Evolutionary conservation across 345 rosid genomes (phyloP).

Genomic region (Bruguiera sexangula): DNA sequence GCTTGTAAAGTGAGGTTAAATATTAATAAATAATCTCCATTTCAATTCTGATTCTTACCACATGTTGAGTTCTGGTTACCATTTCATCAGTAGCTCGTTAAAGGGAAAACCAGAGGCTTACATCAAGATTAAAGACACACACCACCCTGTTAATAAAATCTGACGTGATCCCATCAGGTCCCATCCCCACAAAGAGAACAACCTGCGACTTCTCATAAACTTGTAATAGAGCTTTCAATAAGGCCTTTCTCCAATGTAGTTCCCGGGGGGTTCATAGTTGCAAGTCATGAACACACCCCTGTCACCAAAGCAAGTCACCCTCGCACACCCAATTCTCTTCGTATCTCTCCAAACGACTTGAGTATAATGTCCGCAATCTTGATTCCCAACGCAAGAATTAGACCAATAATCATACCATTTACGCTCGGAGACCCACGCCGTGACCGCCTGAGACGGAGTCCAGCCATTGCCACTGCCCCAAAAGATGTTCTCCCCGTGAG

Average conservation of each 20-base stretch:
- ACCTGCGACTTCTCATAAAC: neutral
- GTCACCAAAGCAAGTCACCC: slow-evolving; percentile 44
- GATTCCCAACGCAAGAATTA: slow-evolving; percentile 50
- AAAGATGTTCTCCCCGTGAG: slow-evolving; percentile 85
- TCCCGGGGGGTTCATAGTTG: slow-evolving; percentile 96
- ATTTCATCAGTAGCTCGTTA: too few relatives aligned
- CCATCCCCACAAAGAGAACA: neutral
- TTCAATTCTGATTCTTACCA: too few relatives aligned
- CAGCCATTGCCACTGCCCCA: slow-evolving; percentile 89
- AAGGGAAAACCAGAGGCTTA: too few relatives aligned
- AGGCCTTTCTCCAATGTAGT: slow-evolving; percentile 80
- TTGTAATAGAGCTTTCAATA: slow-evolving; percentile 33
- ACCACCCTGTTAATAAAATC: neutral
- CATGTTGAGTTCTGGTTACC: too few relatives aligned
- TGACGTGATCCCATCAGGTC: neutral
- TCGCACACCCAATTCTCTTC: slow-evolving; percentile 66
- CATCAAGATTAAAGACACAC: too few relatives aligned
- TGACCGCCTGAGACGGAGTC: slow-evolving; percentile 64
- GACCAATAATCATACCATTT: slow-evolving; percentile 45
- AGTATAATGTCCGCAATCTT: slow-evolving; percentile 88
- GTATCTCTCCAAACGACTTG: slow-evolving; percentile 79
- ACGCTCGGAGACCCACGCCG: slow-evolving; percentile 68
- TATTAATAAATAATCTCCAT: too few relatives aligned
- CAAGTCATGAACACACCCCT: slow-evolving; percentile 80
- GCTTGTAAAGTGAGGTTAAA: too few relatives aligned